A percentile compares a stretch with the other conserved stretches of the same genome.
These are phyloP conservation scores for Metschnikowia lunata DNA, from an alignment of 805 yeast species.

Conservation along the genomic window DNA sequence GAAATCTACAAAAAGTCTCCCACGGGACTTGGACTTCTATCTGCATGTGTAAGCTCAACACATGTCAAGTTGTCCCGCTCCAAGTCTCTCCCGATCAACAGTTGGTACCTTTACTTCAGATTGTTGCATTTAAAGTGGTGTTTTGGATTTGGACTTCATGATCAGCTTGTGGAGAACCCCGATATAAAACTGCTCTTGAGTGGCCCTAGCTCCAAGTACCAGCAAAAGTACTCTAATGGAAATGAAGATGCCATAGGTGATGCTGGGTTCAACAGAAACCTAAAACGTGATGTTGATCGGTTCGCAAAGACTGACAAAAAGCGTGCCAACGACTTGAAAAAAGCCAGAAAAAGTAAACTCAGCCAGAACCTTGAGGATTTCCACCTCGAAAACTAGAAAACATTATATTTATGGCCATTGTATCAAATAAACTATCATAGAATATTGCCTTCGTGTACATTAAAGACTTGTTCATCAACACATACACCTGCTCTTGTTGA, in stretches of 20 bases:
- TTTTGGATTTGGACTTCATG: slow-evolving; percentile 49
- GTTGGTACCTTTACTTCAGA: slow-evolving; percentile 49
- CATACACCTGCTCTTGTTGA: no score
- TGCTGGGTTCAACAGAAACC: slow-evolving; percentile 12
- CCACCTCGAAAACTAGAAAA: slow-evolving; percentile 8
- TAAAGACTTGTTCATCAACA: no score
- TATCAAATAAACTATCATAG: no score
- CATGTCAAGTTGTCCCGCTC: slow-evolving; percentile 43
- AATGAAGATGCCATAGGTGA: slow-evolving; percentile 2
- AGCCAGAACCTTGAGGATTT: slow-evolving; percentile 30
- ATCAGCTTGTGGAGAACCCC: slow-evolving; percentile 40
- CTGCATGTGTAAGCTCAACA: slow-evolving; percentile 29
- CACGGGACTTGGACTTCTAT: slow-evolving; percentile 31
- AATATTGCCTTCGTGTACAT: no score
- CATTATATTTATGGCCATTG: background rate
- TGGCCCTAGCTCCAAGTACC: slow-evolving; percentile 26
- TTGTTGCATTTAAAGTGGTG: slow-evolving; percentile 47
- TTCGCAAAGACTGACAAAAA: slow-evolving; percentile 26
- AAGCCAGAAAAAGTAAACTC: slow-evolving; percentile 34
- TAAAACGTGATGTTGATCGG: slow-evolving; percentile 14
- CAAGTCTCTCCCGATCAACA: slow-evolving; percentile 42
- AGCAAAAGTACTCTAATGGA: slow-evolving; percentile 13
- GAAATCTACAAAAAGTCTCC: slow-evolving; percentile 34
- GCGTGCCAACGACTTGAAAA: slow-evolving; percentile 32
- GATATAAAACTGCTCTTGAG: slow-evolving; percentile 33